Percentiles rank a stretch among this genome's conserved stretches.
phyloP scores from a whole-genome alignment of 306 rosid genomes.

The Ammopiptanthus mongolicus region DNA sequence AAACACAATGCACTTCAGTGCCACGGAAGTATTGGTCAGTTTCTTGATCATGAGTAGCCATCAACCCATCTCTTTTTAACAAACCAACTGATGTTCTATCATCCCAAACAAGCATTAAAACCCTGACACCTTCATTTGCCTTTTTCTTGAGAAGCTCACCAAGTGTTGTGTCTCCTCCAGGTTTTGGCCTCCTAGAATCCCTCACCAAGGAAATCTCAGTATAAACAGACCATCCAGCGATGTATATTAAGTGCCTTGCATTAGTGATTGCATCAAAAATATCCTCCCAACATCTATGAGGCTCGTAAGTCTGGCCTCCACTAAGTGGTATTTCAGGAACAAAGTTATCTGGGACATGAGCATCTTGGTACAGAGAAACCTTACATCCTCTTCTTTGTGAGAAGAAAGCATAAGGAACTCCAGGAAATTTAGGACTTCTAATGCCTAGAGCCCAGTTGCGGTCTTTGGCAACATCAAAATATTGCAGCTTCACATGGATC shows the following conservation, averaged over 20 bases:
- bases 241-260: constrained; percentile 55
- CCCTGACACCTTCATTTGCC: constrained; percentile 59
- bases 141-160: constrained; percentile 66
- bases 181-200: constrained; percentile 59
- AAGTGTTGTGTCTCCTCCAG: constrained; percentile 47
- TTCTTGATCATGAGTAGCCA: constrained; percentile 74
- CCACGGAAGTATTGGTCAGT: constrained; percentile 34
- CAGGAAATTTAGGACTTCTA: constrained; percentile 53
- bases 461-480: constrained; percentile 44
- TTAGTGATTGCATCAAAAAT: constrained; percentile 55
- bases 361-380: constrained; percentile 61
- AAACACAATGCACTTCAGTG: constrained; percentile 53
- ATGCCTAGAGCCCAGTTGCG: constrained; percentile 49
- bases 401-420: constrained; percentile 60
- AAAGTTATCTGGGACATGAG: constrained; percentile 58
- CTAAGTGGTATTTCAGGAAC: constrained; percentile 54
- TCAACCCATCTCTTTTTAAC: constrained; percentile 54
- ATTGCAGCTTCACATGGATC: constrained; percentile 59
- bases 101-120: constrained; percentile 75
- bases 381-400: constrained; percentile 59
- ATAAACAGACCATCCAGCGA: constrained; percentile 72
- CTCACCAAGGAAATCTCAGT: constrained; percentile 53
- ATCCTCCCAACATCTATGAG: constrained; percentile 72
- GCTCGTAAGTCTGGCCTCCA: constrained; percentile 44
- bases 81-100: constrained; percentile 56